Base-by-base conservation (phyloP, 2,329 filamentous ascomycete genomes). In the Thelonectria discophora region DNA sequence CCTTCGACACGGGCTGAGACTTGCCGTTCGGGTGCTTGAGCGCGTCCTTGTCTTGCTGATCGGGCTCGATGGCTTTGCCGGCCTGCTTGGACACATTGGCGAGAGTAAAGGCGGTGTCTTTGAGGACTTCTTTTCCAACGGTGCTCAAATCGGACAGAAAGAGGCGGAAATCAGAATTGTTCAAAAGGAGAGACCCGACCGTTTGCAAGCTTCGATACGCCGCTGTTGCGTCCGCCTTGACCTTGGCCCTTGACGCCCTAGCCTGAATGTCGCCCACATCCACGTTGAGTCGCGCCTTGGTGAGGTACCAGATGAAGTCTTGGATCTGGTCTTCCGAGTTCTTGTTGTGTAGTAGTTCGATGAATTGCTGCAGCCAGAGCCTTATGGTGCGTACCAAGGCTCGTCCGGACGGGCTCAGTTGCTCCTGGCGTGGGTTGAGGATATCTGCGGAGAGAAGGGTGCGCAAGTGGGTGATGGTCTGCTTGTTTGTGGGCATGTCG, bases 401-500 rank as follows among this genome's bases (percentile, higher is more conserved):
- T 9, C 89, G 86, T 21, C 94, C 93, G 9, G 91, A 91, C 37
- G 89, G 84, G 70, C 92, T 97, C 63, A 98, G 81, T 17, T 92
- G 88, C 10, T 72, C 60, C 20, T 65, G 88, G 54, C 91, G 86
- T 0, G 91, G 88, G 70, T 93, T 94, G 60, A 97, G 82, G 17
- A 95, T 74, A 69, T 94, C 90, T 34, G 91, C 88, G 4, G 91
- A 87, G 9, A 97, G 82, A 1, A 97, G 79, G 2, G 90, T 92
- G 67, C 92, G 88, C 3, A 98, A 81, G 67, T 96, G 93, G 74
- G 89, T 81, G 70, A 95, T 90, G 68, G 85, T 74, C 76, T 98
- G 94, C 69, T 95, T 90, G 11, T 91, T 97, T 6, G 92, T 95
- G 48, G 94, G 94, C 90, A 98, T 94, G 77, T 89, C 97, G 6